Base-by-base conservation (phyloP, 1,139 yeast species). In the Lodderomyces oxycetoniae region DNA sequence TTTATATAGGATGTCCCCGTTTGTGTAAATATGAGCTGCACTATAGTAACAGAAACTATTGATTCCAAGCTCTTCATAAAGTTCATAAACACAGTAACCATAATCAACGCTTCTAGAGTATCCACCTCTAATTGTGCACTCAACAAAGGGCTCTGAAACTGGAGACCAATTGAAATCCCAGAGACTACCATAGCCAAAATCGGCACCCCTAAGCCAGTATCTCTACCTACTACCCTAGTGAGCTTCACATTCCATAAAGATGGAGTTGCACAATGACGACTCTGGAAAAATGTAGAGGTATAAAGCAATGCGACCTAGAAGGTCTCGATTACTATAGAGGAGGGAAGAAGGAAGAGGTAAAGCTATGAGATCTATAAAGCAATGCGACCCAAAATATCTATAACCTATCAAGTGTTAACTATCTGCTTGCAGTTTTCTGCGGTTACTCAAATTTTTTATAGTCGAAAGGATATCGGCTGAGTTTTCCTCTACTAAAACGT, bases 401-500 rank as follows among this genome's bases (percentile, higher is more conserved):
- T n/a, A n/a, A n/a, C n/a, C n/a, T n/a, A n/a, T n/a, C n/a, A n/a
- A n/a, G n/a, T n/a, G n/a, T n/a, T n/a, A n/a, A n/a, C n/a, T n/a
- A 7, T 19, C 22, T 10, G 22, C 10, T 19, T 7, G 7, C 22
- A 19, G 10, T 19, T 19, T 19, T 19, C 22, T 10, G 22, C 22
- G 10, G 22, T 10, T 19, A 19, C 22, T 12, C 22, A 22, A 19
- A 9, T 11, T 21, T 25, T 19, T 16, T 19, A 20, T 19, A 9
- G 24, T 13, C 30, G 26, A 22, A 15, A 25, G 4, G 28, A 27
- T n/a, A 21, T 9, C 32, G 14, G 23, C 34, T 26, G 22, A 31
- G 21, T 65, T 74, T 16, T 61, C 61, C 37, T 74, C 79, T 9
- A 63, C 71, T 23, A 85, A 72, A 2, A 86, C 86, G 38, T 82